Base-by-base conservation (phyloP, 1,139 yeast species). In the Blastobotrys ciferrii region DNA sequence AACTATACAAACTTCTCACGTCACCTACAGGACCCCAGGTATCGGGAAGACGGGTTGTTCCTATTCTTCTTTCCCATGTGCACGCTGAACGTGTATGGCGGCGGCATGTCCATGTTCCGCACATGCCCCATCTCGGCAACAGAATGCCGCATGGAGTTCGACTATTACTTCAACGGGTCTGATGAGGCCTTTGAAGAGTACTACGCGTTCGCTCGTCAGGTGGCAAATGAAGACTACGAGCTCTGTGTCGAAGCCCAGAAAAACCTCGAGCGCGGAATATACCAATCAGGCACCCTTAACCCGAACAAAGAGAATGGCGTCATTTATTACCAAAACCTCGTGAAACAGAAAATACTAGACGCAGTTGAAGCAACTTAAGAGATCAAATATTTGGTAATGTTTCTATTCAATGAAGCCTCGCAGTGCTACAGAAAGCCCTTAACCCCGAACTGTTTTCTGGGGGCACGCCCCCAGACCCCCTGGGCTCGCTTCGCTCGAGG, bases 181-280 rank as follows among this genome's bases (percentile, higher is more conserved):
- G 49, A 46, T 32, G 49, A 46, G 19, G 49, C 42, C 39, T 46
- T 46, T 46, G 49, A 46, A 23, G 49, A 46, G 13, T 46, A 46
- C 35, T 46, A 36, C 33, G 11, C 30, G 14, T 46, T 46, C 33
- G 37, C 46, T 13, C 36, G 49, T 11, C 41, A 46, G 42, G 49
- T 46, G 13, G 49, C 49, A 12, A 19, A 19, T 11, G 49, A 46
- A 31, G 49, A 46, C 20, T 46, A 33, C 39, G 49, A 46, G 25
- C 42, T 46, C 18, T 46, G 49, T 20, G 49, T 31, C 20, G 23
- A 28, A 3, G 46, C 49, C 11, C 49, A 46, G 28, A 37, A 14
- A 19, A 46, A 46, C 28, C 40, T 46, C 43, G 42, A 46, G 19
- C 37, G 43, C 17, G 49, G 49, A 2, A 39, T 46, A 12, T 46